These are phyloP conservation scores for Beta lomatogona DNA, from an alignment of 179 eudicot genomes.

Conservation along the genomic window DNA sequence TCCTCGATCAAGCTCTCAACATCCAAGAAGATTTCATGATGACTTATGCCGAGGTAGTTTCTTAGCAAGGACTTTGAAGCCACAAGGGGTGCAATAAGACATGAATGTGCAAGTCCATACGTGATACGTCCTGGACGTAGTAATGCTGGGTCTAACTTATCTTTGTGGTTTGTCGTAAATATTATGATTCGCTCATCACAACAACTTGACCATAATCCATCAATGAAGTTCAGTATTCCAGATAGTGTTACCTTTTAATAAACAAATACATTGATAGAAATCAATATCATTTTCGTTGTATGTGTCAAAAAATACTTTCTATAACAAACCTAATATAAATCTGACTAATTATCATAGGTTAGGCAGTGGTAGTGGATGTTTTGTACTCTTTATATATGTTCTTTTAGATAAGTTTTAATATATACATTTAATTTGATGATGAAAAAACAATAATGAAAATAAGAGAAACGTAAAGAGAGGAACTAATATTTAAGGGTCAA, in stretches of 20 bases:
- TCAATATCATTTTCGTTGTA: too few relatives aligned
- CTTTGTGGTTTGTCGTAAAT: constrained; percentile 63
- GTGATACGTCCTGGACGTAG: constrained; percentile 64
- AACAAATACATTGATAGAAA: too few relatives aligned
- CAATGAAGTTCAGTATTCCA: constrained; percentile 52
- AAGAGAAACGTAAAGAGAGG: too few relatives aligned
- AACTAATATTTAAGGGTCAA: too few relatives aligned
- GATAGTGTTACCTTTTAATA: constrained; percentile 47
- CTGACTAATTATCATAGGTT: too few relatives aligned
- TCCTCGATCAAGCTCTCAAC: constrained; percentile 34
- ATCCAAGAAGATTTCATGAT: constrained; percentile 35
- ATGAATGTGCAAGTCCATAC: constrained; percentile 67
- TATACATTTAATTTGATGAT: too few relatives aligned
- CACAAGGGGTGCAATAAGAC: constrained; percentile 56
- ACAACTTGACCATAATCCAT: constrained; percentile 65
- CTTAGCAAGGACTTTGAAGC: constrained; percentile 42
- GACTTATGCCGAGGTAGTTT: constrained; percentile 47
- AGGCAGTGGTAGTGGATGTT: too few relatives aligned
- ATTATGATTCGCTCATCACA: constrained; percentile 62
- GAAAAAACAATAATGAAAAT: too few relatives aligned
- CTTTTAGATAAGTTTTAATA: too few relatives aligned
- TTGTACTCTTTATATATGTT: too few relatives aligned
- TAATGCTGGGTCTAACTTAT: constrained; percentile 58
- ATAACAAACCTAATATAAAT: too few relatives aligned
- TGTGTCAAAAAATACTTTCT: too few relatives aligned